These are phyloP conservation scores for Clonostachys byssicola DNA, from an alignment of 2,329 filamentous ascomycete genomes.

Conservation along the genomic window DNA sequence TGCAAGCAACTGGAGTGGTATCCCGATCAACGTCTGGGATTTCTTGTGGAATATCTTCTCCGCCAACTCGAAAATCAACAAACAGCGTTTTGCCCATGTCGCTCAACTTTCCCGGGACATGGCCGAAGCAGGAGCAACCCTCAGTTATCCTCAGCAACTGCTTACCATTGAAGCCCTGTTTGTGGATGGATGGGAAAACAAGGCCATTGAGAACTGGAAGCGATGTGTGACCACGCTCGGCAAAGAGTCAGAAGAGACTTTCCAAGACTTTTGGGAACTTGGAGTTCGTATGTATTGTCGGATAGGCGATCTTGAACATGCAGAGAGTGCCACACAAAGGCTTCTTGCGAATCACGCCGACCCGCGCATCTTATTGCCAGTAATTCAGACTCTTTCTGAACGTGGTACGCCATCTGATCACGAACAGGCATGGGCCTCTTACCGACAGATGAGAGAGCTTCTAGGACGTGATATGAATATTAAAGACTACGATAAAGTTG, in stretches of 20 bases:
- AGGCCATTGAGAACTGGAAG: slow-evolving; percentile 62
- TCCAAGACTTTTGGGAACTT: slow-evolving; percentile 56
- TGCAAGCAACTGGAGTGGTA: slow-evolving; percentile 39
- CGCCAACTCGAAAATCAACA: slow-evolving; percentile 40
- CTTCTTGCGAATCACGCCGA: slow-evolving; percentile 46
- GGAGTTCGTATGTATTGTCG: slow-evolving; percentile 62
- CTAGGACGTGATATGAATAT: slow-evolving; percentile 61
- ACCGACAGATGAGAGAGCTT: slow-evolving; percentile 58
- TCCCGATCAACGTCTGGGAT: slow-evolving; percentile 60
- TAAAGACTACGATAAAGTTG: slow-evolving; percentile 72
- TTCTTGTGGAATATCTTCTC: slow-evolving; percentile 62
- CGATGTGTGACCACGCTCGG: slow-evolving; percentile 50
- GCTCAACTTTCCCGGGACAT: slow-evolving; percentile 63
- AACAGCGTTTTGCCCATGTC: slow-evolving; percentile 56
- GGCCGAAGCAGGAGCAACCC: slow-evolving; percentile 47
- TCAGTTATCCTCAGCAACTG: slow-evolving; percentile 56
- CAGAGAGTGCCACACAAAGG: slow-evolving; percentile 49
- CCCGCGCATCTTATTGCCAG: slow-evolving; percentile 55
- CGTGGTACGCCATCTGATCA: slow-evolving; percentile 37
- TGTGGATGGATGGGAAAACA: slow-evolving; percentile 52
- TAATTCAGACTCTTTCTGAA: slow-evolving; percentile 66
- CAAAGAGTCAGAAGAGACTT: slow-evolving; percentile 34
- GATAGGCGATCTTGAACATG: slow-evolving; percentile 52
- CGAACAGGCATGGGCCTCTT: slow-evolving; percentile 62
- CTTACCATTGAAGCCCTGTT: slow-evolving; percentile 67